phyloP scores from a whole-genome alignment of 495 filamentous ascomycete genomes.

The Penicillium tannophilum region DNA sequence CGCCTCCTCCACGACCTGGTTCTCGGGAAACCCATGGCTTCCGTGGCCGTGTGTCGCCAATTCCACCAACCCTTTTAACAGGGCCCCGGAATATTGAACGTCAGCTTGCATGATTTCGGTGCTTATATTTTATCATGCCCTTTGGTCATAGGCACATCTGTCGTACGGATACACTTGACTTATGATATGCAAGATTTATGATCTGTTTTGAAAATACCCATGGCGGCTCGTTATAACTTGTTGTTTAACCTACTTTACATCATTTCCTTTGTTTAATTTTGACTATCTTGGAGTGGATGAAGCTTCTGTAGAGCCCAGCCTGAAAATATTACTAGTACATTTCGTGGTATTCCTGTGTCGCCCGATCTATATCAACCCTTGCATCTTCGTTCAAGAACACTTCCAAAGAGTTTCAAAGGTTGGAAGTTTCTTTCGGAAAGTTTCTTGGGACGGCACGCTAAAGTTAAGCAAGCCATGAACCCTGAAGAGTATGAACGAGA shows the following conservation, averaged over 20 bases:
- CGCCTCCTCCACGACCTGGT: constrained; percentile 27
- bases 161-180: background rate
- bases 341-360: too few species aligned
- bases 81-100: constrained; percentile 43
- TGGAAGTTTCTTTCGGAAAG: too few species aligned
- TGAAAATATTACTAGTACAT: too few species aligned
- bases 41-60: constrained; percentile 24
- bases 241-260: background rate
- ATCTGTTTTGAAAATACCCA: constrained; percentile 7
- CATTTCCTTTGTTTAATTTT: background rate
- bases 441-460: too few species aligned
- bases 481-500: too few species aligned
- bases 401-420: too few species aligned
- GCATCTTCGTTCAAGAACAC: too few species aligned
- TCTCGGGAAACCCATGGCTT: constrained; percentile 24
- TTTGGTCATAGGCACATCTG: background rate
- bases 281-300: background rate
- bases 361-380: too few species aligned
- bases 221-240: background rate
- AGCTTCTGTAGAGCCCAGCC: too few species aligned
- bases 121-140: background rate
- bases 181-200: constrained; percentile 2
- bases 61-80: constrained; percentile 37
- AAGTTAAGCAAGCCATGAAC: too few species aligned
- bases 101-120: constrained; percentile 37